A percentile compares a stretch with the other conserved stretches of the same genome.
phyloP scores from a whole-genome alignment of 148 eudicot species.

The Heliamphora exappendiculata region DNA sequence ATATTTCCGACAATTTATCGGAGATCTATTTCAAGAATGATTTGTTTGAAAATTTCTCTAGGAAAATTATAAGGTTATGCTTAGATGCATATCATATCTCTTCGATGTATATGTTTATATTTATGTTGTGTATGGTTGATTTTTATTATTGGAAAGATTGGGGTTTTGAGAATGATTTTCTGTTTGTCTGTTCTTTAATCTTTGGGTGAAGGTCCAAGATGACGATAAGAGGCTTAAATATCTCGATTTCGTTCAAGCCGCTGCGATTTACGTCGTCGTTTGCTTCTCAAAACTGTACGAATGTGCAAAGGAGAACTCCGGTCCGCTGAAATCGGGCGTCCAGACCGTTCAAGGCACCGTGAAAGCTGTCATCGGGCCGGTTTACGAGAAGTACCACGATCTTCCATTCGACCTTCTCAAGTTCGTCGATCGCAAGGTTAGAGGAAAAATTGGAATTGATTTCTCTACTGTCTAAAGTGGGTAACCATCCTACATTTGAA shows the following conservation, averaged over 20 bases:
- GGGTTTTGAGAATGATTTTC: neutral
- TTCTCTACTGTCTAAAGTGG: no score
- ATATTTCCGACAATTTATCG: neutral
- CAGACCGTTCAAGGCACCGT: slow-evolving; percentile 36
- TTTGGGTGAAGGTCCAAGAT: slow-evolving; percentile 24
- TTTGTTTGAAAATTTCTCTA: neutral
- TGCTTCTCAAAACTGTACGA: slow-evolving; percentile 30
- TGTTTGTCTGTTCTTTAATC: neutral
- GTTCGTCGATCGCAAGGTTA: slow-evolving; percentile 44
- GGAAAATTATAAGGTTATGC: no score
- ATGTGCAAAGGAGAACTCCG: slow-evolving; percentile 38
- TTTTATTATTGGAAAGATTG: neutral
- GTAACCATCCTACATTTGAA: no score
- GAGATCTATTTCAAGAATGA: neutral
- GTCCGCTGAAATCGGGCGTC: slow-evolving; percentile 37
- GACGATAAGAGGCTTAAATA: slow-evolving; percentile 32
- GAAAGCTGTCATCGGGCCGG: slow-evolving; percentile 34
- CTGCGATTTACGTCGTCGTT: slow-evolving; percentile 26
- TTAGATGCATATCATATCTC: no score
- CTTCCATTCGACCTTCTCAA: slow-evolving; percentile 36
- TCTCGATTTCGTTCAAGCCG: slow-evolving; percentile 39
- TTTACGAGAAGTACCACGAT: slow-evolving; percentile 36
- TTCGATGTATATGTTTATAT: neutral
- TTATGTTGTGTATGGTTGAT: neutral
- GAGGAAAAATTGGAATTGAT: no score